phyloP scores from a whole-genome alignment of 23 red algal species.

The Rhodosorus marinus region DNA sequence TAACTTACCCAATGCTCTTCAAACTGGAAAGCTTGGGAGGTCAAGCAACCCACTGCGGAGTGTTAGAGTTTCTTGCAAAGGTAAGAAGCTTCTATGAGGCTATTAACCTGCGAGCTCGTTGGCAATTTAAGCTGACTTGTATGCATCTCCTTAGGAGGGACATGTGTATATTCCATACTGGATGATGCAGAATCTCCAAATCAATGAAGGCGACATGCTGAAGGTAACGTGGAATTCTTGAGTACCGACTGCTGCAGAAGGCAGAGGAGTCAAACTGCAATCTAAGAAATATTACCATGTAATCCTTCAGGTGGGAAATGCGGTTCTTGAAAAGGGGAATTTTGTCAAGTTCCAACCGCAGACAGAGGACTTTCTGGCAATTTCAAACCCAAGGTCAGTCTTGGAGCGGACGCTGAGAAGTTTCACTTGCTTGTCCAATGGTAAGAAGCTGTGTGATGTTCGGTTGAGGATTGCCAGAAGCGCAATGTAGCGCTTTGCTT shows the following conservation, averaged over 20 bases:
- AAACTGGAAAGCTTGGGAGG: conserved; percentile 20
- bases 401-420: conserved; percentile 73
- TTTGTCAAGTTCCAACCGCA: conserved; percentile 96
- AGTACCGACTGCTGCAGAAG: too few relatives aligned
- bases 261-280: too few relatives aligned
- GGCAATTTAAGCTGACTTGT: neutral
- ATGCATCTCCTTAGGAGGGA: too few relatives aligned
- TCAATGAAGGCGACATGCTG: conserved; percentile 70
- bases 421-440: conserved; percentile 76
- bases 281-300: too few relatives aligned
- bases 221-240: neutral
- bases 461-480: neutral
- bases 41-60: conserved; percentile 65
- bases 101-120: neutral
- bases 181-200: conserved; percentile 79
- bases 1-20: conserved; percentile 88
- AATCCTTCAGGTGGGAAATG: conserved; percentile 53
- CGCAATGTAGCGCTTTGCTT: neutral
- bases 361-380: conserved; percentile 71
- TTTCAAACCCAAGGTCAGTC: conserved; percentile 78
- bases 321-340: conserved; percentile 52
- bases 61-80: conserved; percentile 93
- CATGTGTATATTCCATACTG: conserved; percentile 78
- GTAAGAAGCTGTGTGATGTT: neutral
- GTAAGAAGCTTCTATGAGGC: neutral